A percentile compares a stretch with the other conserved stretches of the same genome.
These are phyloP conservation scores for Urostyla sp. DNA, from an alignment of 73 alveolate genomes.

Conservation along the genomic window DNA sequence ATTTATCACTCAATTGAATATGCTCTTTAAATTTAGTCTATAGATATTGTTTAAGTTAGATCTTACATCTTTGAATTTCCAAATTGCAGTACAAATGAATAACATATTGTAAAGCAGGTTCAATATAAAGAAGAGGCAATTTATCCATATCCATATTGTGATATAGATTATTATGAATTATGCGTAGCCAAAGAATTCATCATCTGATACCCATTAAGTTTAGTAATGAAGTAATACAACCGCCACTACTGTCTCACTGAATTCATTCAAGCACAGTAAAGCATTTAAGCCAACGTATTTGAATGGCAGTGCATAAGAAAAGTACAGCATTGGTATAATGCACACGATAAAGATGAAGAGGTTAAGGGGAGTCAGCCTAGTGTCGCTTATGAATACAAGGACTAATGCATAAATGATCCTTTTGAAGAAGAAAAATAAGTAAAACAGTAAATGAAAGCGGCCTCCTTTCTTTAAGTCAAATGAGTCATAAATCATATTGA, in stretches of 20 bases:
- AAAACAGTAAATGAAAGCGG: slow-evolving; percentile 24
- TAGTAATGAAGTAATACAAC: slow-evolving; percentile 37
- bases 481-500: slow-evolving; percentile 40
- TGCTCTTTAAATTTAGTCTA: slow-evolving; percentile 28
- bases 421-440: slow-evolving; percentile 27
- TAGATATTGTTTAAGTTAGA: background rate
- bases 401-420: slow-evolving; percentile 15
- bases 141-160: slow-evolving; percentile 36
- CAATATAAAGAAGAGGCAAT: background rate
- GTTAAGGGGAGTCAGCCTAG: slow-evolving; percentile 20
- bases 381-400: slow-evolving; percentile 10
- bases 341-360: slow-evolving; percentile 8
- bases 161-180: slow-evolving; percentile 19
- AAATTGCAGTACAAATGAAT: slow-evolving; percentile 22
- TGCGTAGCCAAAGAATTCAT: slow-evolving; percentile 42
- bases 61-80: slow-evolving; percentile 37
- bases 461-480: slow-evolving; percentile 10
- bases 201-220: slow-evolving; percentile 28
- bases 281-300: slow-evolving; percentile 35
- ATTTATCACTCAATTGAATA: too few relatives aligned
- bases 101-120: background rate
- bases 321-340: slow-evolving; percentile 39
- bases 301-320: slow-evolving; percentile 38
- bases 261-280: slow-evolving; percentile 28
- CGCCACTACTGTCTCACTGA: slow-evolving; percentile 17